These are phyloP conservation scores for Xylaria acuta DNA, from an alignment of 495 filamentous ascomycete genomes.

Conservation along the genomic window DNA sequence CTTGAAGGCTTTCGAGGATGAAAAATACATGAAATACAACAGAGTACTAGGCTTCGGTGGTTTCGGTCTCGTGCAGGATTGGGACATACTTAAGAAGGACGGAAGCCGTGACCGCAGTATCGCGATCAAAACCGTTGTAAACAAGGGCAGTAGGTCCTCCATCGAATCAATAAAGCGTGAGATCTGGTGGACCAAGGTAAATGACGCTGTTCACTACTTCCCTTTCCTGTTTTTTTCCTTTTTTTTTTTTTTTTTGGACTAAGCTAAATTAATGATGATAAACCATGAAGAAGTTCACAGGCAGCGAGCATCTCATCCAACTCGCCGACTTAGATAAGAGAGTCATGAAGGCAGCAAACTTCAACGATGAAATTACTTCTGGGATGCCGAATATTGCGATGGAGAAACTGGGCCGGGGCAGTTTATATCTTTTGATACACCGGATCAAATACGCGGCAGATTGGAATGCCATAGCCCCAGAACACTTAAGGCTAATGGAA, in stretches of 20 bases:
- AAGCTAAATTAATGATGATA: background rate
- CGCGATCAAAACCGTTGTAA: slow-evolving; percentile 9
- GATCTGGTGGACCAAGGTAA: slow-evolving; percentile 17
- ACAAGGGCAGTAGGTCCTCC: background rate
- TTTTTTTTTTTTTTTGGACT: background rate
- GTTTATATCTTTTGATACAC: background rate
- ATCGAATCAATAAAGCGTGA: background rate
- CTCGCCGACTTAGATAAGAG: background rate
- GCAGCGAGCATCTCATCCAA: slow-evolving; percentile 16
- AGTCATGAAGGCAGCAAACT: background rate
- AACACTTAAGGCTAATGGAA: background rate
- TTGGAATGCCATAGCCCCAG: background rate
- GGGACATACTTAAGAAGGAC: background rate
- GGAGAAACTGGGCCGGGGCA: slow-evolving; percentile 20
- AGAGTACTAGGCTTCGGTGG: slow-evolving; percentile 19
- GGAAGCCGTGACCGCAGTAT: background rate
- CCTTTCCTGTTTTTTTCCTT: too few relatives aligned
- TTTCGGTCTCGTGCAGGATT: slow-evolving; percentile 15
- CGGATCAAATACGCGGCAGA: background rate
- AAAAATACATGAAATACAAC: slow-evolving; percentile 5
- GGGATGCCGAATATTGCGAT: slow-evolving; percentile 6
- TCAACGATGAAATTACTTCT: background rate
- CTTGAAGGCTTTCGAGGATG: background rate
- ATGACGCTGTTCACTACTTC: background rate
- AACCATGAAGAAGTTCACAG: slow-evolving; percentile 9